Conservation (phyloP, 2,329 filamentous ascomycete genomes). For the Hymenoscyphus infarciens region DNA sequence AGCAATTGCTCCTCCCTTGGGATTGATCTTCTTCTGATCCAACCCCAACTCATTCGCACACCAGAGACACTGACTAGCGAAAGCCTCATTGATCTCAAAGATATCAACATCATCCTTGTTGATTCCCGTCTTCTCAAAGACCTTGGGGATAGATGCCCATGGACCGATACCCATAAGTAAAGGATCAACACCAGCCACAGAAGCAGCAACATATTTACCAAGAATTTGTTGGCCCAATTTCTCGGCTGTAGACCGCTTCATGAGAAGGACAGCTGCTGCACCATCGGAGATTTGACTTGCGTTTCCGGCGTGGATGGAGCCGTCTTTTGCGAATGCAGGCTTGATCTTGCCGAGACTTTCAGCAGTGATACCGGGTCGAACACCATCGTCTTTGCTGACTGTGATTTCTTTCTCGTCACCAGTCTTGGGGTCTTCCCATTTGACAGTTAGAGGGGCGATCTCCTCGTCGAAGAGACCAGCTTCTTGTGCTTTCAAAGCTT, state of each 20-base stretch:
- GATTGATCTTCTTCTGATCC: conserved; percentile 85
- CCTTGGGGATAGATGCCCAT: conserved; percentile 92
- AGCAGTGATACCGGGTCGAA: conserved; percentile 78
- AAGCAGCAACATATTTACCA: conserved; percentile 86
- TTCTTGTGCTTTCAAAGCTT: conserved; percentile 80
- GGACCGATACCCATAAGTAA: conserved; percentile 95
- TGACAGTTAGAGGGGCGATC: conserved; percentile 80
- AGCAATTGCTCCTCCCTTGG: conserved; percentile 93
- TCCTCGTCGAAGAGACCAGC: conserved; percentile 90
- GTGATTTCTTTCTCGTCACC: conserved; percentile 80
- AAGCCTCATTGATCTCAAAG: conserved; percentile 99
- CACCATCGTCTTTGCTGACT: conserved; percentile 81
- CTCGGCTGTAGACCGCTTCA: conserved; percentile 90
- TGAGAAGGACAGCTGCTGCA: conserved; percentile 89
- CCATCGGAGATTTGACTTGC: conserved; percentile 94
- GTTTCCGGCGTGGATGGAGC: conserved; percentile 93
- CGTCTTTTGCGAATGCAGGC: conserved; percentile 85
- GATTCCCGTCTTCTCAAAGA: conserved; percentile 82
- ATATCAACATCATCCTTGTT: conserved; percentile 90
- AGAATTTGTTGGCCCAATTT: conserved; percentile 82
- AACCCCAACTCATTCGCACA: conserved; percentile 85
- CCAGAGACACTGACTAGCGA: conserved; percentile 92
- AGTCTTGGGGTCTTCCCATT: conserved; percentile 87
- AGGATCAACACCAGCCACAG: conserved; percentile 83
- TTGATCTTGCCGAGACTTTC: conserved; percentile 90